Evolutionary conservation across 1,284 basidiomycete genomes (phyloP), one percentile per base, ranked within the genome.

Genomic region (Kalmanozyma brasiliensis): DNA sequence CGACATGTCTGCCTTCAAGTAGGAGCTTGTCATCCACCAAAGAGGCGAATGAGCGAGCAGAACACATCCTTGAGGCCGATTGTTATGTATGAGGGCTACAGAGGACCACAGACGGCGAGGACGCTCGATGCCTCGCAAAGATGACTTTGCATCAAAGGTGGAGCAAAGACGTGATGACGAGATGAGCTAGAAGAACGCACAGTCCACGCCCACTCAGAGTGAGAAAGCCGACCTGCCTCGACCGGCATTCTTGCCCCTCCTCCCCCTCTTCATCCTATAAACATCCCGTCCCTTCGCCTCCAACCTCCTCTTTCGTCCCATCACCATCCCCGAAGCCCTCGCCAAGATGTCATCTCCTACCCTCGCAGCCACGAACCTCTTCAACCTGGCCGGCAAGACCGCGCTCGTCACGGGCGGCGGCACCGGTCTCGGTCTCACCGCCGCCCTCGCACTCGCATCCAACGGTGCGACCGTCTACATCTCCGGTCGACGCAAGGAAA

Each of bases 381-480:
- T 71, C 36, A 41, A 69, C 38, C 62, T 79, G 7, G n/a, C 40
- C 17, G 67, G 62, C 20, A 72, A 62, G n/a, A 58, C 73, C 16
- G 76, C 72, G 4, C 59, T 79, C 17, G 77, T 79, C 19, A 77
- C 76, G 3, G 77, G 77, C 2, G 77, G 77, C 3, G 76, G 77
- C 16, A 78, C 74, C 0, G 73, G 73, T 4, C 52, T 79, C 14
- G 77, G 77, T n/a, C 65, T 79, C n/a, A 74, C 66, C 24, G 69
- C 73, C 4, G 68, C 76, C 1, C 55, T 71, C 2, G 71, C 70
- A 4, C 70, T 79, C 23, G 77, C 77, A 2, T 51, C 69, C 23
- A 73, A 76, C 52, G 77, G 77, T n/a, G 76, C 74, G 3, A 74
- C 62, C 11, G 77, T 79, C 5, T 78, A 76, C 67, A 79, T 79